Percentiles rank a stretch among this genome's conserved stretches.
Evolutionary conservation across 2,329 filamentous ascomycete species (phyloP).

Genomic region (Botrytis squamosa): DNA sequence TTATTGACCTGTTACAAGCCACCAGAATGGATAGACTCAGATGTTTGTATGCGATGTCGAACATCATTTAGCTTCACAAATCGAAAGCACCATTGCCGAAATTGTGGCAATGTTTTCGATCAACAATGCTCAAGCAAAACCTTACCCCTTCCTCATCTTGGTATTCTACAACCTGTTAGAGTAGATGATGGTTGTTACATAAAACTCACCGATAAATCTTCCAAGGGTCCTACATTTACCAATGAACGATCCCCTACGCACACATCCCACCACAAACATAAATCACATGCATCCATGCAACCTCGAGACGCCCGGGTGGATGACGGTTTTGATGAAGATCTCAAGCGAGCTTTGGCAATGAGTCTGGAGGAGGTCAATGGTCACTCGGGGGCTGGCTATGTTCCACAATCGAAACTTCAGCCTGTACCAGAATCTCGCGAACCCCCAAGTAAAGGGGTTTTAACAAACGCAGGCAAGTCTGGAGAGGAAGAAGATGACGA

Average conservation of each 20-base stretch:
- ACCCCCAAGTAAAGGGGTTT: constrained; percentile 36
- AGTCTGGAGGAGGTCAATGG: constrained; percentile 89
- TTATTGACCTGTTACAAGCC: constrained; percentile 54
- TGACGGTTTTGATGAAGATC: constrained; percentile 88
- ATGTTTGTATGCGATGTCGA: constrained; percentile 97
- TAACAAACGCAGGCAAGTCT: constrained; percentile 46
- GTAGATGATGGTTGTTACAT: constrained; percentile 96
- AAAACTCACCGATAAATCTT: constrained; percentile 78
- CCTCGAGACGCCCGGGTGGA: constrained; percentile 85
- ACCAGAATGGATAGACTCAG: constrained; percentile 95
- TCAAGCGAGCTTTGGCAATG: constrained; percentile 93
- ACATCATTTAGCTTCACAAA: constrained; percentile 97
- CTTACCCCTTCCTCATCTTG: constrained; percentile 84
- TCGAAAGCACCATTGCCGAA: constrained; percentile 95
- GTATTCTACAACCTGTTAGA: constrained; percentile 85
- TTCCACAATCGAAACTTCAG: constrained; percentile 58
- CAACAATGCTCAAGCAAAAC: constrained; percentile 90
- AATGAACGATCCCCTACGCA: constrained; percentile 47
- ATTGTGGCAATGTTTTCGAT: constrained; percentile 97
- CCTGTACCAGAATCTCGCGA: constrained; percentile 29
- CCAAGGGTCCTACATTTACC: constrained; percentile 42
- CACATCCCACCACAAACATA: constrained; percentile 60
- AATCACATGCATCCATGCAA: constrained; percentile 70
- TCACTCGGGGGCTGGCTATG: constrained; percentile 68
- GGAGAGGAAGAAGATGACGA: constrained; percentile 90